Evolutionary conservation across 768 basidiomycete species (phyloP), one percentile per base, ranked within the genome.

Genomic region (Pleurotus citrinopileatus): DNA sequence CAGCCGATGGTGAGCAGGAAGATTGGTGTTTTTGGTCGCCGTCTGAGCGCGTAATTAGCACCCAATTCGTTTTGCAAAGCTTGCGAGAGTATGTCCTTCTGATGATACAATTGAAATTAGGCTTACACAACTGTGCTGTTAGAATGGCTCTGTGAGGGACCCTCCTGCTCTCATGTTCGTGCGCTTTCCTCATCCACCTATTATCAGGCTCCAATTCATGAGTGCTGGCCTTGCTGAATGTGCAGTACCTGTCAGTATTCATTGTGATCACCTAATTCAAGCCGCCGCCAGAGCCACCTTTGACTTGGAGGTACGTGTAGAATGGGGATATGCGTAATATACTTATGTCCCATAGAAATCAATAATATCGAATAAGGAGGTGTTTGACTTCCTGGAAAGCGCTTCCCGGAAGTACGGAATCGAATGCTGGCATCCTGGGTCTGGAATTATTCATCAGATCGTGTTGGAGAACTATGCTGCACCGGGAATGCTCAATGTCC

Each of bases 361-460:
- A 4, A 86, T 98, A 57, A 76, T 84, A 34, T 84, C 86, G 9
- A 98, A 98, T 67, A 83, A 91, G 73, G 97, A 99, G 67, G 96
- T 99, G 10, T 99, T 98, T 63, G 92, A 98, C 64, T 99, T 99
- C 67, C 73, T 99, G 55, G 86, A 96, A 71, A 95, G 92, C 60
- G 94, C 94, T 13, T 86, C 90, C 25, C 79, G 78, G 59, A 94
- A 91, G 68, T 93, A 92, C 65, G 91, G 96, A 26, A 97, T 98
- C 60, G 96, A 98, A 71, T 99, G 98, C 70, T 98, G 97, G 96
- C 77, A 82, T 62, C 97, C 97, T 27, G 97, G 97, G n/a, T 90
- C 87, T 48, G 91, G 91, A 17, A 94, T 92, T 58, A 96, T 99
- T 58, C 97, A 99, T 68, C 97, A 98, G 66, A 97, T 98, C 55